Base-by-base conservation (phyloP, 768 basidiomycete genomes). In the Lactarius hengduanensis region DNA sequence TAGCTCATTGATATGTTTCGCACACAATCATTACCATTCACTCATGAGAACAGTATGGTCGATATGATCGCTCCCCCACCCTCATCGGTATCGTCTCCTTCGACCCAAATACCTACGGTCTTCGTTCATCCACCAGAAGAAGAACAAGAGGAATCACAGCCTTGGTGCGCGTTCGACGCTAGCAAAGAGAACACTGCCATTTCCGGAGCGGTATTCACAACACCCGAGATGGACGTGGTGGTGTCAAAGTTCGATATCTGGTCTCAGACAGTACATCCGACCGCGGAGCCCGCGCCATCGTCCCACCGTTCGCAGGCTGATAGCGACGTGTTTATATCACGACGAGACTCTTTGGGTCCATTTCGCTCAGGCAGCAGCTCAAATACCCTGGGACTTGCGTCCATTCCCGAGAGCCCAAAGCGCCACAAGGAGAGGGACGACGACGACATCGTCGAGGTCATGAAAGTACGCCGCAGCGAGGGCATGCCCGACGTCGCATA, bases 71-170 rank as follows among this genome's bases (percentile, higher is more conserved):
- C 65, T 9, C 74, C 74, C 28, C 72, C 76, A n/a, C 74, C 73
- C 2, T 71, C 73, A n/a, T 74, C 76, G 11, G 63, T 71, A 30
- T 65, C 73, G 41, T 70, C 71, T 56, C 63, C 66, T 47, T n/a
- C 63, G 28, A 43, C 63, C n/a, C 70, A 66, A 40, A 68, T 76
- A 57, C 78, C 78, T 6, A 71, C 76, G 58, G 78, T 79, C 20
- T 72, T 77, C 66, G 76, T 79, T 18, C 74, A 74, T 32, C 77
- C 78, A 9, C 78, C 78, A 18, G 77, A 79, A 64, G 78, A 78
- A 53, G 77, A 79, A 62, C 76, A 76, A 45, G 70, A 71, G 5
- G 71, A 73, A 13, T 74, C 73, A 20, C 76, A 75, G 18, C 78
- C 78, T 2, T 78, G 71, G 64, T 75, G 73, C 55, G 76, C 73